Evolutionary conservation across 805 yeast species (phyloP), one percentile per base, ranked within the genome.

Genomic region (Yarrowia porcina): DNA sequence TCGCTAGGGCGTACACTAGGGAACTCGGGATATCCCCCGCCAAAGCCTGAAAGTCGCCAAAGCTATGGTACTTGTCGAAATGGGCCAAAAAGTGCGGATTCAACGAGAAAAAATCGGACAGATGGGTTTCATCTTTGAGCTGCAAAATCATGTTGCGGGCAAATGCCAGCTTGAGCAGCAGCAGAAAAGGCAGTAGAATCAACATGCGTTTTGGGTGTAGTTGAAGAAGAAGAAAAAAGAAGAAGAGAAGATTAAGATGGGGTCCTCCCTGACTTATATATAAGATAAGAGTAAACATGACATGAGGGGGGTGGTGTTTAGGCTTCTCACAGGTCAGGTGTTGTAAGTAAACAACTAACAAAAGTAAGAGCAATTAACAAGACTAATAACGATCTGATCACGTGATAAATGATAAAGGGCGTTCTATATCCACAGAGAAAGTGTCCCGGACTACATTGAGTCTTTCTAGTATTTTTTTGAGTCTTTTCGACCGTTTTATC

Each of bases 21-120:
- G 61, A 39, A 39, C 39, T 56, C 10, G 61, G 61, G 17, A 56
- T 38, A 15, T 56, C 61, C 2, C 61, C 61, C 0, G 61, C 47
- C 30, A 56, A 20, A n/a, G 61, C 61, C 49, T 41, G 61, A 21
- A 56, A 56, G 12, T 9, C 11, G n/a, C 61, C 61, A 21, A 56
- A 39, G 15, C 30, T 41, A 30, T 56, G 61, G 61, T 39, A 56
- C 39, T 56, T 56, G 30, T 56, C 61, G 38, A 56, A 56, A 39
- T 56, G 49, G n/a, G 61, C 38, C n/a, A 56, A 30, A 39, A 41
- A 39, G 20, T 30, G 30, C 35, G 47, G 61, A 7, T 56, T 41
- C 12, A 41, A 5, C 8, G 17, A 6, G 17, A 56, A 56, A 11
- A 56, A 39, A n/a, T 56, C 49, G n/a, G 61, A 56, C 21, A 56